These are phyloP conservation scores for Medicago ruthenica DNA, from an alignment of 306 rosid genomes.

Conservation along the genomic window DNA sequence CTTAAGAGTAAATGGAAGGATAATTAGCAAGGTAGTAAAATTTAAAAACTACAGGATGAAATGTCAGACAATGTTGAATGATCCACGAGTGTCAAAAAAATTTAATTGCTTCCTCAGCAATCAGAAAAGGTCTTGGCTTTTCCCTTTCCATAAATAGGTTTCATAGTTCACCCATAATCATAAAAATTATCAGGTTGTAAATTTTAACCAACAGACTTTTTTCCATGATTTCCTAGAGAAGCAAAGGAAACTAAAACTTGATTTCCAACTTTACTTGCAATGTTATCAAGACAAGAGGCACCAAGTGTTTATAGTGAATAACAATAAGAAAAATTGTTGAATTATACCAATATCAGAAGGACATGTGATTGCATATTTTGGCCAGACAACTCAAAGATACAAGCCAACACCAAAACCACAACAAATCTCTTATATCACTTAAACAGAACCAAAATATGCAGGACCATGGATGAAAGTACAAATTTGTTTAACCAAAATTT, in stretches of 20 bases:
- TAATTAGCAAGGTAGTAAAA: not conserved
- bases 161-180: not conserved
- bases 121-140: slow-evolving; percentile 8
- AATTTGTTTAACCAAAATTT: not conserved
- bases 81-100: not conserved
- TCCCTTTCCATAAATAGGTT: slow-evolving; percentile 12
- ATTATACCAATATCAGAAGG: not conserved
- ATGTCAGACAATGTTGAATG: slow-evolving; percentile 16
- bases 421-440: not conserved
- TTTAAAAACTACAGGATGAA: slow-evolving; percentile 27
- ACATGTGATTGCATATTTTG: slow-evolving; percentile 6
- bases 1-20: slow-evolving; percentile 16
- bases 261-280: slow-evolving; percentile 6
- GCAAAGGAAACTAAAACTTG: slow-evolving; percentile 14
- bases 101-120: not conserved
- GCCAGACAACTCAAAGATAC: slow-evolving; percentile 33
- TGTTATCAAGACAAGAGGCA: slow-evolving; percentile 28
- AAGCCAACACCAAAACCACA: not conserved
- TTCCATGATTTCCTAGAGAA: slow-evolving; percentile 18
- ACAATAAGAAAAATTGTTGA: slow-evolving; percentile 11
- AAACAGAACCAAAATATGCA: slow-evolving; percentile 18
- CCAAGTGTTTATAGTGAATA: not conserved
- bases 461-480: not conserved
- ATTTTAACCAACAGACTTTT: no score
- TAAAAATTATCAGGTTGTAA: no score